These are phyloP conservation scores for Isabelozyma pseudorhagii DNA, from an alignment of 805 yeast genomes.

Conservation along the genomic window DNA sequence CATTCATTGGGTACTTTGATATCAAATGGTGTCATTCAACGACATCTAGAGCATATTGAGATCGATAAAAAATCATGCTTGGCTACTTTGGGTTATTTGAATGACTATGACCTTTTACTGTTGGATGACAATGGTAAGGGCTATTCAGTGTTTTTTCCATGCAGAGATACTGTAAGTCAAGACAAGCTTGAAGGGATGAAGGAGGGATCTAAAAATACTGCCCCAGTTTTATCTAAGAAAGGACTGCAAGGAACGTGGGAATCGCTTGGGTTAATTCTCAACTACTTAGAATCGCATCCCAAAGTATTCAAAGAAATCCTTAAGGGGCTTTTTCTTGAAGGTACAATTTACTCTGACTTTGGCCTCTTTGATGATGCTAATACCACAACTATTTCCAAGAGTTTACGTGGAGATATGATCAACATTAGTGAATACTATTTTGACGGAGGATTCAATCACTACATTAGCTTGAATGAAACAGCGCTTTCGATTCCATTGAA, in stretches of 20 bases:
- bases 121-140: constrained; percentile 55
- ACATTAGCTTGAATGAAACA: constrained; percentile 28
- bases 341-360: constrained; percentile 64
- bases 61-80: constrained; percentile 52
- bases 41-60: constrained; percentile 24
- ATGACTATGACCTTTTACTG: constrained; percentile 48
- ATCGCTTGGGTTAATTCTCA: constrained; percentile 53
- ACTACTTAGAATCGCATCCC: constrained; percentile 53
- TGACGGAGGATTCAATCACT: constrained; percentile 18
- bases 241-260: constrained; percentile 53
- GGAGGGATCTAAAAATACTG: not conserved
- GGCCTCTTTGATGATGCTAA: constrained; percentile 17
- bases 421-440: constrained; percentile 15
- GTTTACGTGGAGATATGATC: constrained; percentile 27
- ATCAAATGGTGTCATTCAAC: constrained; percentile 26
- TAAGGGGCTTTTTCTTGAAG: constrained; percentile 58
- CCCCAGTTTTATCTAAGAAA: not conserved
- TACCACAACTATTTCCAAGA: constrained; percentile 10
- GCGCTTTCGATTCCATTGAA: constrained; percentile 35
- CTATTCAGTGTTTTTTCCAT: constrained; percentile 76
- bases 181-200: not conserved
- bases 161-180: constrained; percentile 36
- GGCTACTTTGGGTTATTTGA: constrained; percentile 56
- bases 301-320: constrained; percentile 51
- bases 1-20: constrained; percentile 54